Base-by-base conservation (phyloP, 495 filamentous ascomycete species). In the Hyaloscypha bicolor region DNA sequence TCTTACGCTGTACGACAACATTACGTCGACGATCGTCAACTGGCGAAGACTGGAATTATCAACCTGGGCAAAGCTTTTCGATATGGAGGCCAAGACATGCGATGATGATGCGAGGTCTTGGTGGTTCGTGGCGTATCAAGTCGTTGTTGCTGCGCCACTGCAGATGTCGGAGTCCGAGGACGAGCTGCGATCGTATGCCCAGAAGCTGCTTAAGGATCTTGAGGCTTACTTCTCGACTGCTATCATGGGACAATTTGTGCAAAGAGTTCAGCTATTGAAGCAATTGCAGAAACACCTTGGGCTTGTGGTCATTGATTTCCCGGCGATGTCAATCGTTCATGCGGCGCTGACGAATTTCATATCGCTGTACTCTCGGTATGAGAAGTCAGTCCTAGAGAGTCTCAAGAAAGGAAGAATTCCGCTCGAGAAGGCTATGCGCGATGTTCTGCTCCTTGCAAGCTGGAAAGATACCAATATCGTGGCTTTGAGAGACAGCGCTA, bases 401-500 rank as follows among this genome's bases (percentile, higher is more conserved):
- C 80, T 97, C 59, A 79, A 73, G 29, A 83, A 88, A 52, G 90
- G 88, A 30, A 82, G 92, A 62, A 77, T 78, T 1, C 79, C 83
- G 5, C 80, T 97, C 9, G 93, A 97, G 74, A 96, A 92, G 74
- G 85, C 91, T 56, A 90, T 98, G 82, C 91, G 90, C 70, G 91
- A 97, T 68, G 88, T 97, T 33, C 83, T 98, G 25, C 83, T 94
- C 35, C 77, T 98, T 64, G 92, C 93, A 2, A 96, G 91, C 74
- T 98, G 96, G 96, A 95, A 96, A 73, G 96, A 98, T 71, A 97
- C 90, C 29, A 98, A 97, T 69, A 94, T 99, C 60, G 87, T 90
- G 62, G 90, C 92, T 8, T 78, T 99, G 48, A 83, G 87, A 72
- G 93, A 97, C 66, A 97, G 93, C 76, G 92, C 95, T 2, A 86